These are phyloP conservation scores for Bretziella fagacearum DNA, from an alignment of 2,329 filamentous ascomycete species.

Conservation along the genomic window DNA sequence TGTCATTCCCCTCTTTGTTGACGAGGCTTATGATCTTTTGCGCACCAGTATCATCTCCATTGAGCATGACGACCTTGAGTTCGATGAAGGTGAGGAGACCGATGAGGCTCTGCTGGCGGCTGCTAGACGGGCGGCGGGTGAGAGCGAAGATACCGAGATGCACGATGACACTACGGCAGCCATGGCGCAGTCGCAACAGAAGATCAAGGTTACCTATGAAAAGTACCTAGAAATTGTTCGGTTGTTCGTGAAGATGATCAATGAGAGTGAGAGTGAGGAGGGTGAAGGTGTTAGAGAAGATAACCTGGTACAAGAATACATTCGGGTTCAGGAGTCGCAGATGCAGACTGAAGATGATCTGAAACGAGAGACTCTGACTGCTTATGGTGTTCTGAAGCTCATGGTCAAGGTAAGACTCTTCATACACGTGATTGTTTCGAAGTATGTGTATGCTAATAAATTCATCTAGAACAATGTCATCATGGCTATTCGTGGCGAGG, in stretches of 20 bases:
- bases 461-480: conserved; percentile 63
- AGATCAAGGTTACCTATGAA: conserved; percentile 86
- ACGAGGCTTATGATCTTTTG: conserved; percentile 80
- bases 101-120: conserved; percentile 22
- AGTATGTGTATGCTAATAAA: conserved; percentile 26
- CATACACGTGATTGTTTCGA: conserved; percentile 2
- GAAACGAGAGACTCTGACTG: conserved; percentile 54
- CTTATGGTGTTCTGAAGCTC: conserved; percentile 75
- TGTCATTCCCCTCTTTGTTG: conserved; percentile 67
- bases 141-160: conserved; percentile 18
- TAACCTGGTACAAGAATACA: conserved; percentile 70
- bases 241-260: conserved; percentile 63
- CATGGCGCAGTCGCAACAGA: conserved; percentile 34
- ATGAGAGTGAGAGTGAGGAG: conserved; percentile 57
- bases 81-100: conserved; percentile 46
- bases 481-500: conserved; percentile 56
- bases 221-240: conserved; percentile 89
- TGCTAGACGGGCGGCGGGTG: conserved; percentile 33
- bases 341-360: conserved; percentile 68
- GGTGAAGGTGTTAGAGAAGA: conserved; percentile 78
- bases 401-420: conserved; percentile 76
- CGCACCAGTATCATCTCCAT: conserved; percentile 93
- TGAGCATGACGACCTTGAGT: conserved; percentile 91
- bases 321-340: conserved; percentile 78
- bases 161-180: conserved; percentile 23